Conservation (phyloP, 2,329 filamentous ascomycete genomes). For the Colletotrichum sp. region DNA sequence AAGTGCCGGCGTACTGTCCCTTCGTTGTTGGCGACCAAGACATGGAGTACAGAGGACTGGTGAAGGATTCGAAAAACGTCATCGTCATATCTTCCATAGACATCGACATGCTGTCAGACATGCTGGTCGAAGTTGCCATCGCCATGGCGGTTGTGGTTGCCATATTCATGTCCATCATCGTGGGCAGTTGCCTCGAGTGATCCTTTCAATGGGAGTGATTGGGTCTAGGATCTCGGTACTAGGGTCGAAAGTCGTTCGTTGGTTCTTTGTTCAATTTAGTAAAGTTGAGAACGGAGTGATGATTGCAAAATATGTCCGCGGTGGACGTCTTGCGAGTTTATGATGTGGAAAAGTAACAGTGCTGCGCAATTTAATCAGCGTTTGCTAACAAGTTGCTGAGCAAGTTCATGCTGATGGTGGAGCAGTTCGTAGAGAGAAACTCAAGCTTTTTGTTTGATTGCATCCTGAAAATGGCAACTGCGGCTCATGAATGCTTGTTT, state of each 20-base stretch:
- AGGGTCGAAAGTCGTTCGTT: neutral
- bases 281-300: neutral
- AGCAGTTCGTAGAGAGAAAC: neutral
- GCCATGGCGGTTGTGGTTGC: constrained; percentile 2
- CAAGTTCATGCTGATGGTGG: neutral
- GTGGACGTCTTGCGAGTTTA: neutral
- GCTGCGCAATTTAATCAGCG: neutral
- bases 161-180: constrained; percentile 16
- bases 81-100: constrained; percentile 28
- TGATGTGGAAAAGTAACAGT: neutral
- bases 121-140: constrained; percentile 4
- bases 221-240: neutral
- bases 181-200: neutral
- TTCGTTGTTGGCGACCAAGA: constrained; percentile 75
- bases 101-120: constrained; percentile 35
- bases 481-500: neutral
- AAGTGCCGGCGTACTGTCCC: constrained; percentile 84
- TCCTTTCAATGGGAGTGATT: neutral
- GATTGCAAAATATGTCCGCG: neutral
- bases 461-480: neutral
- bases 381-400: neutral
- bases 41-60: constrained; percentile 61
- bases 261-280: neutral
- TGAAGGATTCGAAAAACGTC: constrained; percentile 65
- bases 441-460: neutral